A percentile compares a stretch with the other conserved stretches of the same genome.
Evolutionary conservation across 1,284 basidiomycete species (phyloP).

Genomic region (Puccinia novopanici): DNA sequence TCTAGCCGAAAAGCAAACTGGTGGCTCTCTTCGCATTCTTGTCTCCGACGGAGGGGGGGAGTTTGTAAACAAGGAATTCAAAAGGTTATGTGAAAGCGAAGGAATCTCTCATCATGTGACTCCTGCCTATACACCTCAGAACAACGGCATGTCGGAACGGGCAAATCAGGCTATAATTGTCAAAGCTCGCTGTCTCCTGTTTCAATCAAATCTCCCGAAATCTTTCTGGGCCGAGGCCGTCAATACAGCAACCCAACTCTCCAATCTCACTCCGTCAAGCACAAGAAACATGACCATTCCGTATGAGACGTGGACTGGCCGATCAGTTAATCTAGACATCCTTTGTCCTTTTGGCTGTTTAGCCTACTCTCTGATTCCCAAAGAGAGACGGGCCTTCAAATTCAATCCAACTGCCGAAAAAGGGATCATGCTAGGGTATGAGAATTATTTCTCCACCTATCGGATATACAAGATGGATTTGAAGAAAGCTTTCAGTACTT

Average conservation of each 20-base stretch:
- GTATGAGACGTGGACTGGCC: no score
- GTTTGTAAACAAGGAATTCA: background rate
- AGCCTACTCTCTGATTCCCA: background rate
- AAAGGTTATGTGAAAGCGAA: background rate
- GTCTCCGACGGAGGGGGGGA: constrained; percentile 29
- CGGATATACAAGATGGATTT: background rate
- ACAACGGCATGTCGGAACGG: constrained; percentile 1
- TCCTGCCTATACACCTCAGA: constrained; percentile 13
- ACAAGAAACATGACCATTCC: background rate
- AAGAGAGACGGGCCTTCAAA: background rate
- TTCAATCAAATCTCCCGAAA: background rate
- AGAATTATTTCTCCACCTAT: background rate
- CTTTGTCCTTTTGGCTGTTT: background rate
- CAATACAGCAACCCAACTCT: background rate
- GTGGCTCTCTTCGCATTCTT: background rate
- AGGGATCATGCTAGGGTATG: background rate
- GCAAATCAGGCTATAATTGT: constrained; percentile 2
- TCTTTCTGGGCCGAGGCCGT: constrained; percentile 29
- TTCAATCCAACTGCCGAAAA: background rate
- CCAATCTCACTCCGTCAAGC: constrained; percentile 1
- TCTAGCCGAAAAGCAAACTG: background rate
- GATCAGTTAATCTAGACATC: background rate
- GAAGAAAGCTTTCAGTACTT: background rate
- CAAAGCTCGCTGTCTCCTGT: constrained; percentile 2
- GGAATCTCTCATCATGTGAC: background rate